These are phyloP conservation scores for Cyberlindnera bimundalis DNA, from an alignment of 805 yeast species.

Conservation along the genomic window DNA sequence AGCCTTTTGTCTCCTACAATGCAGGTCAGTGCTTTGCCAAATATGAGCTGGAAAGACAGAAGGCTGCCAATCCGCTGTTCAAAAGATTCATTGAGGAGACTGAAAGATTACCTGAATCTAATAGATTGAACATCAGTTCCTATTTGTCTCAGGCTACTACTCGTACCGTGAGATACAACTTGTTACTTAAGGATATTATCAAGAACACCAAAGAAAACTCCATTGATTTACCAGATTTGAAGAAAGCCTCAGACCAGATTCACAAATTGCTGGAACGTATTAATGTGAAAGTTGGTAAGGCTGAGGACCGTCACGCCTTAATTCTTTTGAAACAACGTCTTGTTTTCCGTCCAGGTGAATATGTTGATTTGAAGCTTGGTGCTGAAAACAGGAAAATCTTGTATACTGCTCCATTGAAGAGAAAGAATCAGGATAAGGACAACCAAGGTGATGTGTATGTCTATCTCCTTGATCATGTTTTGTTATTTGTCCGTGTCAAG, in stretches of 20 bases:
- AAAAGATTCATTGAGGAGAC: slow-evolving; percentile 93
- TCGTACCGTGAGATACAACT: slow-evolving; percentile 91
- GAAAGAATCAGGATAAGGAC: slow-evolving; percentile 70
- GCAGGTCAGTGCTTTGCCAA: slow-evolving; percentile 95
- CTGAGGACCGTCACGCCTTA: slow-evolving; percentile 87
- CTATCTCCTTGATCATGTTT: slow-evolving; percentile 83
- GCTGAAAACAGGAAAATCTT: slow-evolving; percentile 78
- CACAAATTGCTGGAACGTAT: slow-evolving; percentile 67
- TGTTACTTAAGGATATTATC: slow-evolving; percentile 75
- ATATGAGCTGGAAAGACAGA: slow-evolving; percentile 91
- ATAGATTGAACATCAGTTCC: slow-evolving; percentile 89
- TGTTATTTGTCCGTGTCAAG: slow-evolving; percentile 81
- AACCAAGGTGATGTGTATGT: slow-evolving; percentile 78
- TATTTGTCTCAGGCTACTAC: slow-evolving; percentile 94
- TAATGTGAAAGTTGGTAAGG: slow-evolving; percentile 86
- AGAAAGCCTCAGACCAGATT: slow-evolving; percentile 70
- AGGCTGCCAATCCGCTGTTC: slow-evolving; percentile 83
- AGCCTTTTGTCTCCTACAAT: slow-evolving; percentile 89
- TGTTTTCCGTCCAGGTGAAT: slow-evolving; percentile 76
- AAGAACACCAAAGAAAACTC: slow-evolving; percentile 79
- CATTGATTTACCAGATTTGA: slow-evolving; percentile 54
- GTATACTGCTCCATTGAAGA: slow-evolving; percentile 72
- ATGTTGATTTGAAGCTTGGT: slow-evolving; percentile 78
- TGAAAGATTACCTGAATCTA: slow-evolving; percentile 76
- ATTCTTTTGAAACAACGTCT: slow-evolving; percentile 83